Percentiles rank a stretch among this genome's conserved stretches.
These are phyloP conservation scores for Hypocrella siamensis DNA, from an alignment of 2,329 filamentous ascomycete species.

Conservation along the genomic window DNA sequence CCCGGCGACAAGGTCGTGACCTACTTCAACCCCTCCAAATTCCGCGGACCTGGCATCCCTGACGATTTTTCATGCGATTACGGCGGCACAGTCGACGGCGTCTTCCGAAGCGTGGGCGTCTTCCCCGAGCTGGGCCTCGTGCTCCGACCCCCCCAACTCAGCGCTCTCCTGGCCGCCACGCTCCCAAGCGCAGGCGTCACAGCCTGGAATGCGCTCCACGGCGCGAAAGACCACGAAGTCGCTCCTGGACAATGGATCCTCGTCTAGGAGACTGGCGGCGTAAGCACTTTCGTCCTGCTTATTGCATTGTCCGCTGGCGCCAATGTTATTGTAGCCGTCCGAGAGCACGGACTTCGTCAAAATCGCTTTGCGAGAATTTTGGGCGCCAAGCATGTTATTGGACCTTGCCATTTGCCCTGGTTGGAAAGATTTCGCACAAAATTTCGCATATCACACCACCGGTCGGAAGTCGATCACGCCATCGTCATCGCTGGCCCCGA, in stretches of 20 bases:
- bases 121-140: slow-evolving; percentile 57
- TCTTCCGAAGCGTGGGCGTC: slow-evolving; percentile 48
- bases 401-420: no score
- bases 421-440: no score
- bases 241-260: slow-evolving; percentile 43
- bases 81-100: slow-evolving; percentile 53
- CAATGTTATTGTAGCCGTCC: slow-evolving; percentile 32
- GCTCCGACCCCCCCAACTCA: slow-evolving; percentile 39
- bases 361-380: no score
- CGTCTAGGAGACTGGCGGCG: slow-evolving; percentile 56
- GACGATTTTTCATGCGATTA: slow-evolving; percentile 35
- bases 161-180: slow-evolving; percentile 36
- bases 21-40: slow-evolving; percentile 44
- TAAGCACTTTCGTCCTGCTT: slow-evolving; percentile 50
- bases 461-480: slow-evolving; percentile 31
- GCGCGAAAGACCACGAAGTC: slow-evolving; percentile 28
- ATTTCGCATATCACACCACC: no score
- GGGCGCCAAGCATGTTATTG: slow-evolving; percentile 33
- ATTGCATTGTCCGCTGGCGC: slow-evolving; percentile 34
- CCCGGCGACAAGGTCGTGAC: slow-evolving; percentile 40
- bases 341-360: no score
- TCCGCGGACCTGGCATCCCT: slow-evolving; percentile 24
- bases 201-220: slow-evolving; percentile 51
- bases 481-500: slow-evolving; percentile 30
- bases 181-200: slow-evolving; percentile 46